A percentile compares a stretch with the other conserved stretches of the same genome.
phyloP scores from a whole-genome alignment of 805 yeast species.

The Saccharomycopsis fermentans region DNA sequence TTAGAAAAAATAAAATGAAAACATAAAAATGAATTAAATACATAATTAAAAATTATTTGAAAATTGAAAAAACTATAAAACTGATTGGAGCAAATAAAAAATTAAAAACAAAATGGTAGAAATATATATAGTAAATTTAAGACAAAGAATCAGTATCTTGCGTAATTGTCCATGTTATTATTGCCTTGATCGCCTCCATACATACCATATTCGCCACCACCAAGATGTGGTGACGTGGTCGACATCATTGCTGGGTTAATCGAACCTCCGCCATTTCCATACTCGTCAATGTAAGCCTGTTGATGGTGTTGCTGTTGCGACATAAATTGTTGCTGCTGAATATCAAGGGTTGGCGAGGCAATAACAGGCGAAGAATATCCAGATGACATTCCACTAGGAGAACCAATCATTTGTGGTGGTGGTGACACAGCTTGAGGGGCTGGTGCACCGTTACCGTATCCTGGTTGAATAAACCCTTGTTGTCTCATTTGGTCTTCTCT shows the following conservation, averaged over 20 bases:
- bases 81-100: no score
- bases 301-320: not conserved
- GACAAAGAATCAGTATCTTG: not conserved
- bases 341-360: not conserved
- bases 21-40: no score
- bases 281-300: not conserved
- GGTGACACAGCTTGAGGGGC: not conserved
- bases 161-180: not conserved
- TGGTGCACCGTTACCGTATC: not conserved
- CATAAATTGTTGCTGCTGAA: not conserved
- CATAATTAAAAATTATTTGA: no score
- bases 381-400: not conserved
- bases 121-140: no score
- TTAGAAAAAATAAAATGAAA: no score
- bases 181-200: not conserved
- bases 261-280: not conserved
- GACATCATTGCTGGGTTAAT: not conserved
- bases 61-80: no score
- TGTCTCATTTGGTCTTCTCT: slow-evolving; percentile 35
- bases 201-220: not conserved
- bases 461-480: slow-evolving; percentile 17
- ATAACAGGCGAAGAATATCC: not conserved
- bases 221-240: not conserved
- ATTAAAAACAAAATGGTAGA: no score
- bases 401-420: not conserved